Evolutionary conservation across 2,329 filamentous ascomycete genomes (phyloP), one percentile per base, ranked within the genome.

Genomic region (Calonectria leucothoes): DNA sequence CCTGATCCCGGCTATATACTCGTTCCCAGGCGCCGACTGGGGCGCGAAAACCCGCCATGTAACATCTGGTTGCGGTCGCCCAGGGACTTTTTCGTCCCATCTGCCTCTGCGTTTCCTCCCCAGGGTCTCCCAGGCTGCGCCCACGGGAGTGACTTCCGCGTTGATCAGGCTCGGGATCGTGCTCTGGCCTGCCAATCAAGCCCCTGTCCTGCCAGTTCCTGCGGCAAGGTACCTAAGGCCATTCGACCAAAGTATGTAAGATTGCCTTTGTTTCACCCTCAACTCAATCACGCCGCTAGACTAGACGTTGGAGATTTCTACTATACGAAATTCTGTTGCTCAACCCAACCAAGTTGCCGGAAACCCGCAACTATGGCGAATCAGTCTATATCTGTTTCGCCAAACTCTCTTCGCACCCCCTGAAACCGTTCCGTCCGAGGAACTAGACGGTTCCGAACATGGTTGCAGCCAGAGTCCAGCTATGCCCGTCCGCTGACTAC

Each of bases 201-300:
- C 55, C 55, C 55, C 55, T 61, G 55, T 37, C 55, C 55, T 59
- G 55, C 33, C 35, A 61, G 55, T 61, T 61, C 55, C 55, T 55
- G 29, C 51, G 51, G 51, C 51, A 27, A 33, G 51, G 27, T 55
- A 25, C 55, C 35, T 25, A 61, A 27, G 35, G 55, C 33, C 55
- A 39, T 37, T 27, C 55, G 33, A 23, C 55, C 11, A 61, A 61
- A 61, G 55, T 61, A 61, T 61, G 55, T 61, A 61, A 61, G 55
- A 61, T 61, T 61, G 55, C 55, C 55, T 61, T 61, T 61, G 55
- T 61, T 61, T 61, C 55, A 61, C 35, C 23, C 33, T 37, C 55
- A 61, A 61, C 55, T 61, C 55, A 61, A 61, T 61, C 55, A 61
- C 33, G 55, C 31, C 55, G 33, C 55, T 61, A 42, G 55, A 17